A percentile compares a stretch with the other conserved stretches of the same genome.
These are phyloP conservation scores for Aspergillus ostianus DNA, from an alignment of 495 filamentous ascomycete genomes.

Conservation along the genomic window DNA sequence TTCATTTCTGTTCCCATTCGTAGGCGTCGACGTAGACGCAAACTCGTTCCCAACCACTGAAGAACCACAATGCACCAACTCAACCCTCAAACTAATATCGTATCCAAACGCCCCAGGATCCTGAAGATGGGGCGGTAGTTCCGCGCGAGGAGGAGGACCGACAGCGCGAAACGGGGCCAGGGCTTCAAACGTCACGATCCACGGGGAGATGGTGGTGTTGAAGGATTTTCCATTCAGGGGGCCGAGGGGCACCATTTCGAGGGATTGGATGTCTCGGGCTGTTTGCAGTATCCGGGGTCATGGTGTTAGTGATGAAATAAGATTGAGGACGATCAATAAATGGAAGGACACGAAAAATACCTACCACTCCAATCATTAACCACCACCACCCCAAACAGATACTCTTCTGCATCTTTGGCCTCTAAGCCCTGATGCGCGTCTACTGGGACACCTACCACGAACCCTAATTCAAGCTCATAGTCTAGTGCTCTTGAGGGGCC, in stretches of 20 bases:
- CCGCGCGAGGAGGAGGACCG: conserved; percentile 54
- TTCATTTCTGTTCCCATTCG: too few species aligned
- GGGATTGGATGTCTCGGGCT: conserved; percentile 38
- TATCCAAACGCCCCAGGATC: conserved; percentile 59
- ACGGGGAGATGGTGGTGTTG: conserved; percentile 74
- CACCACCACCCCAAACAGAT: conserved; percentile 81
- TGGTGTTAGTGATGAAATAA: too few species aligned
- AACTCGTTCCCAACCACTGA: too few species aligned
- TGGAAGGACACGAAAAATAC: too few species aligned
- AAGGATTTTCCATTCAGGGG: conserved; percentile 71
- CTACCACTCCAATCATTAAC: conserved; percentile 84
- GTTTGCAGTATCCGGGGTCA: neutral
- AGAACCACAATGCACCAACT: conserved; percentile 54
- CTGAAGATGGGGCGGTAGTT: conserved; percentile 60
- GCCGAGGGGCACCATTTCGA: conserved; percentile 37
- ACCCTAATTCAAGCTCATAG: conserved; percentile 80
- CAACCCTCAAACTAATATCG: conserved; percentile 66
- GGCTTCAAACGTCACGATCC: conserved; percentile 79
- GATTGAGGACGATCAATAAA: too few species aligned
- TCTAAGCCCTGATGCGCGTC: conserved; percentile 16
- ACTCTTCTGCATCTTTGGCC: conserved; percentile 57
- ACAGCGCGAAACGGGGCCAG: conserved; percentile 56
- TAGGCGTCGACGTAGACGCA: too few species aligned
- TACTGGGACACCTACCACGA: conserved; percentile 58
- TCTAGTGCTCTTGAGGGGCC: conserved; percentile 63